Conservation (phyloP, 2,329 filamentous ascomycete species). For the Colletotrichum simmondsii region DNA sequence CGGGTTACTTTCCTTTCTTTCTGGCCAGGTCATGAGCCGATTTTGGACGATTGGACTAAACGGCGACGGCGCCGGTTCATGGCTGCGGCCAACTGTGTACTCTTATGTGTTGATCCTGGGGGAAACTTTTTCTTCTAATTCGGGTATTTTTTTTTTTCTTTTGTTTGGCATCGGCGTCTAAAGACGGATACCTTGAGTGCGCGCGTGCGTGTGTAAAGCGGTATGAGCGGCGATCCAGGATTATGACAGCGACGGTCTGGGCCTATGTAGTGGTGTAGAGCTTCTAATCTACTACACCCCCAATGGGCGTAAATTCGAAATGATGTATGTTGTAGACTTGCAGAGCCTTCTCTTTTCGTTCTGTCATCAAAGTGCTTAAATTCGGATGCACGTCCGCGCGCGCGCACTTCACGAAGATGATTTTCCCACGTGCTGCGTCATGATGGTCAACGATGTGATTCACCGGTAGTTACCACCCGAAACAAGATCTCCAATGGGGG, state of each 20-base stretch:
- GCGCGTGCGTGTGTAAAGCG: slow-evolving; percentile 1
- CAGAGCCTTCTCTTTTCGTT: background rate
- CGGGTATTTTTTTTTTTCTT: background rate
- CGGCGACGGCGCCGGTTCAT: background rate
- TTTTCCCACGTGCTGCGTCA: background rate
- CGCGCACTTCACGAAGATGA: background rate
- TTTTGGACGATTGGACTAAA: background rate
- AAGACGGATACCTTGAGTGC: slow-evolving; percentile 30
- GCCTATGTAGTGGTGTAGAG: background rate
- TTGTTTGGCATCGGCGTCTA: slow-evolving; percentile 31
- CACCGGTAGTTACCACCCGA: background rate
- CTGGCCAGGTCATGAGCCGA: background rate
- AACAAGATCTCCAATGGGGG: background rate
- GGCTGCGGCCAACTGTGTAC: slow-evolving; percentile 11
- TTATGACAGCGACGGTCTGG: background rate
- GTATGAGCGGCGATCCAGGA: background rate
- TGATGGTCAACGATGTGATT: background rate
- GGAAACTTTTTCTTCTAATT: background rate
- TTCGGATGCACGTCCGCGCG: background rate
- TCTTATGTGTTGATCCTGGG: slow-evolving; percentile 22
- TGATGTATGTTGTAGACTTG: background rate
- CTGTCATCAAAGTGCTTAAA: background rate
- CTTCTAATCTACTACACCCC: background rate
- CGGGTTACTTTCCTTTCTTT: background rate
- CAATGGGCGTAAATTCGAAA: background rate